phyloP scores from a whole-genome alignment of 2,329 filamentous ascomycete genomes.

The Colletotrichum camelliae region DNA sequence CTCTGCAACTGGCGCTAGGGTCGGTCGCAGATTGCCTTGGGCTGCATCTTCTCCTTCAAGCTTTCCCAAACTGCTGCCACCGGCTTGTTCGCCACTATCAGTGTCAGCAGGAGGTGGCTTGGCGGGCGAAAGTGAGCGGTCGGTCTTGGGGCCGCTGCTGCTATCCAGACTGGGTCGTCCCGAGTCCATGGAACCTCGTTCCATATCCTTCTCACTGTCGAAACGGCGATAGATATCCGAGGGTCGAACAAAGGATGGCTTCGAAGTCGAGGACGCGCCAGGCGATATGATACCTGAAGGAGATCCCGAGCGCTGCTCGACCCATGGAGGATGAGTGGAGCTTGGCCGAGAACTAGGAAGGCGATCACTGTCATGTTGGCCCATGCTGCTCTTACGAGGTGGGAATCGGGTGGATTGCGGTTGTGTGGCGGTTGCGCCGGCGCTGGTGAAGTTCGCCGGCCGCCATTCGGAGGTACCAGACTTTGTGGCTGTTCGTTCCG shows the following conservation, averaged over 20 bases:
- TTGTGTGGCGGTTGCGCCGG: slow-evolving; percentile 24
- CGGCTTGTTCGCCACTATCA: slow-evolving; percentile 11
- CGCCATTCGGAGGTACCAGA: slow-evolving; percentile 4
- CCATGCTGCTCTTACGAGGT: slow-evolving; percentile 67
- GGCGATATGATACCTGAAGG: slow-evolving; percentile 39
- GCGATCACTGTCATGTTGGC: slow-evolving; percentile 43
- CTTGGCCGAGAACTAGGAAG: slow-evolving; percentile 31
- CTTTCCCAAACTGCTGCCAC: neutral
- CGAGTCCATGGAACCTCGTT: slow-evolving; percentile 62
- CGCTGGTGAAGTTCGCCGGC: neutral
- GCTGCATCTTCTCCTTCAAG: neutral
- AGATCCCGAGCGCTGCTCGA: slow-evolving; percentile 42
- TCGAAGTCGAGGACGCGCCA: slow-evolving; percentile 52
- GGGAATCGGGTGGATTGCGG: slow-evolving; percentile 52
- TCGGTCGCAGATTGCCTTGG: slow-evolving; percentile 12
- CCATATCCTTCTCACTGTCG: slow-evolving; percentile 67
- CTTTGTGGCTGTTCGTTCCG: slow-evolving; percentile 4
- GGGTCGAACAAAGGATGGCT: slow-evolving; percentile 72
- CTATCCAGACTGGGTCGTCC: slow-evolving; percentile 62
- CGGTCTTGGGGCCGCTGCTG: slow-evolving; percentile 23
- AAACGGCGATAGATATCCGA: slow-evolving; percentile 79
- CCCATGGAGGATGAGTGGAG: slow-evolving; percentile 35
- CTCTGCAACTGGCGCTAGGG: slow-evolving; percentile 59
- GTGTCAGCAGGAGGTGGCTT: neutral
- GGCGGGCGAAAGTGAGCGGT: neutral